Conservation (phyloP, 2,329 filamentous ascomycete genomes). For the Fusarium odoratissimum region DNA sequence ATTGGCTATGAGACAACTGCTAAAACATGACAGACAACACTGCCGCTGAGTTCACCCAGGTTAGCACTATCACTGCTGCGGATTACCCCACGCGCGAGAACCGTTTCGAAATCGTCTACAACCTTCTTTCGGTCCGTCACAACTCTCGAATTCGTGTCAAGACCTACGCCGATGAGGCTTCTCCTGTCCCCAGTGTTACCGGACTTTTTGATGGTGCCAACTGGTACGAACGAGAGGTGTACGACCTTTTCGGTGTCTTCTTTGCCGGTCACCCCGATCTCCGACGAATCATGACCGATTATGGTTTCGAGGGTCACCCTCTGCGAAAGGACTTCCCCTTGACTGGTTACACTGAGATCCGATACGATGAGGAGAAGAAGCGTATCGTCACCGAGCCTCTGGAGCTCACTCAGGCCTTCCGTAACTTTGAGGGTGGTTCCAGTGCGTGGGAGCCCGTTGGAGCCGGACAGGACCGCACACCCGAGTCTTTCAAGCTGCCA, state of each 20-base stretch:
- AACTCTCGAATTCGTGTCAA: conserved; percentile 98
- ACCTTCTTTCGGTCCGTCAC: conserved; percentile 93
- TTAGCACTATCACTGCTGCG: conserved; percentile 92
- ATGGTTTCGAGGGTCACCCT: conserved; percentile 98
- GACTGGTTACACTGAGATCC: conserved; percentile 97
- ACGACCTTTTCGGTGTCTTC: conserved; percentile 97
- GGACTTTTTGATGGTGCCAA: conserved; percentile 93
- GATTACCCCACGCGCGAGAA: conserved; percentile 96
- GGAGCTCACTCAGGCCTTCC: conserved; percentile 97
- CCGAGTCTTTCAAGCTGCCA: conserved; percentile 91
- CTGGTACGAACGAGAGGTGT: conserved; percentile 98
- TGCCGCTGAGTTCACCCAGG: conserved; percentile 93
- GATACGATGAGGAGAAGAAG: conserved; percentile 99
- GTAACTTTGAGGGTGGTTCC: conserved; percentile 94
- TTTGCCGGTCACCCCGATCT: conserved; percentile 96
- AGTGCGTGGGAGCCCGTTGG: conserved; percentile 76
- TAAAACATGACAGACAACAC: conserved; percentile 77
- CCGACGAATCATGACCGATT: conserved; percentile 98
- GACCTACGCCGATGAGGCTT: conserved; percentile 97
- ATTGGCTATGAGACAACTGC: conserved; percentile 3
- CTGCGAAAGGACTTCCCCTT: conserved; percentile 97
- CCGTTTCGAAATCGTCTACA: conserved; percentile 98
- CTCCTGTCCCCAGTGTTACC: conserved; percentile 89
- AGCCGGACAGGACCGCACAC: conserved; percentile 79
- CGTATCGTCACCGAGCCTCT: conserved; percentile 97